These are phyloP conservation scores for Cercospora sesami DNA, from an alignment of 2,329 filamentous ascomycete genomes.

Conservation along the genomic window DNA sequence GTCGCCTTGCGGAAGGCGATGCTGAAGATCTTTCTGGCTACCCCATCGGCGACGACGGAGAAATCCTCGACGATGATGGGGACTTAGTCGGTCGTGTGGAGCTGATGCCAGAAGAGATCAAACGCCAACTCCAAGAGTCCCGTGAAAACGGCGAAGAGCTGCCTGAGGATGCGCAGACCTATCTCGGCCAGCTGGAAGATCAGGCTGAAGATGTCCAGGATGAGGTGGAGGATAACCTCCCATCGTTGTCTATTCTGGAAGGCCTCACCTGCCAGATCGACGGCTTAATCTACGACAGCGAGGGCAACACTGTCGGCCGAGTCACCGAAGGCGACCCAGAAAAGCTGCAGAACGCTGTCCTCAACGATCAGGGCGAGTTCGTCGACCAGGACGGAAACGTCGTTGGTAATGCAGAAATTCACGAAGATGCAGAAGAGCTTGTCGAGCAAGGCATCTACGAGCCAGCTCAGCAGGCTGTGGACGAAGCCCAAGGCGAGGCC, in stretches of 20 bases:
- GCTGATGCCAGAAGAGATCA: conserved; percentile 48
- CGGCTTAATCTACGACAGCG: conserved; percentile 53
- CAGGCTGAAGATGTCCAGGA: conserved; percentile 36
- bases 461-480: conserved; percentile 44
- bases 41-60: conserved; percentile 55
- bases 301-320: conserved; percentile 53
- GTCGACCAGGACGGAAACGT: conserved; percentile 57
- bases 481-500: conserved; percentile 46
- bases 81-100: conserved; percentile 57
- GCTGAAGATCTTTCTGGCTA: conserved; percentile 55
- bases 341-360: conserved; percentile 50
- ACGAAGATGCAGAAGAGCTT: conserved; percentile 46
- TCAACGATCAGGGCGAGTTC: conserved; percentile 57
- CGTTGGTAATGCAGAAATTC: conserved; percentile 54
- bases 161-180: conserved; percentile 40
- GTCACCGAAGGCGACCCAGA: conserved; percentile 51
- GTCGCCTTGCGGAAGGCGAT: conserved; percentile 54
- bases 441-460: conserved; percentile 49
- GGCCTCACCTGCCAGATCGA: conserved; percentile 50
- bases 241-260: conserved; percentile 50
- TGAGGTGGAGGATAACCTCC: conserved; percentile 40
- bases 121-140: conserved; percentile 45
- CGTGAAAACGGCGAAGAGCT: conserved; percentile 41
- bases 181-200: conserved; percentile 32
- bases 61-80: conserved; percentile 58